phyloP scores from a whole-genome alignment of 2,329 filamentous ascomycete species.

The Tolypocladium guangdongense region DNA sequence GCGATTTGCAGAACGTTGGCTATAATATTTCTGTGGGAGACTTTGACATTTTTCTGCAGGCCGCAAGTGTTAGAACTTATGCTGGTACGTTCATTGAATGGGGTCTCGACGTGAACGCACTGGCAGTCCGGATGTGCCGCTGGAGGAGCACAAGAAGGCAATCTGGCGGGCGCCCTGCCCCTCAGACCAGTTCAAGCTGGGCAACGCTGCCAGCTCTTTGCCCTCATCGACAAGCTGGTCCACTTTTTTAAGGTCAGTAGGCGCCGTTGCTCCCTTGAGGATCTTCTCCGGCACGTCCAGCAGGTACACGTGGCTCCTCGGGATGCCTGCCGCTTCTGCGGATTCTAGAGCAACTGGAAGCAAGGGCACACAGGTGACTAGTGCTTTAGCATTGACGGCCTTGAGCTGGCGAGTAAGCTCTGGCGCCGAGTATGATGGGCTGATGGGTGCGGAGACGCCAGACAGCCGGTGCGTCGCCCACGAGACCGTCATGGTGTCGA shows the following conservation, averaged over 20 bases:
- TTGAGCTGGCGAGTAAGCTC: conserved; percentile 59
- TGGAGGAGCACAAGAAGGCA: conserved; percentile 64
- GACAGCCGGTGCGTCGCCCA: conserved; percentile 55
- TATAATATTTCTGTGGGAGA: conserved; percentile 65
- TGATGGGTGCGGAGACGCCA: conserved; percentile 58
- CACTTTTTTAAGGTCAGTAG: conserved; percentile 55
- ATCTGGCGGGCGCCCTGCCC: conserved; percentile 52
- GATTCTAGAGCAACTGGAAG: conserved; percentile 52
- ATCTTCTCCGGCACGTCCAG: conserved; percentile 46
- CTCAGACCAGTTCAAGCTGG: conserved; percentile 41
- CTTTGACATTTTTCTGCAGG: conserved; percentile 63
- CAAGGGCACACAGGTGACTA: conserved; percentile 60
- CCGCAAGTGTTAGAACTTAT: neutral
- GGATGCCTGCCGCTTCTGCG: conserved; percentile 47
- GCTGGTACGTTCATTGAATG: fast-evolving
- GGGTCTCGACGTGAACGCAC: conserved; percentile 19
- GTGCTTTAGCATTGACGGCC: conserved; percentile 50
- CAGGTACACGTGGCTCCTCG: conserved; percentile 51
- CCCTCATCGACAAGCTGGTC: conserved; percentile 52
- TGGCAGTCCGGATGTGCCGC: conserved; percentile 61
- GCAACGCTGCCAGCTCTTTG: conserved; percentile 23
- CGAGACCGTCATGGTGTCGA: conserved; percentile 44
- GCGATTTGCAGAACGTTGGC: conserved; percentile 56
- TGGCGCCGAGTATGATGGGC: conserved; percentile 54
- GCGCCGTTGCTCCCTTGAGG: conserved; percentile 50